These are phyloP conservation scores for Orbilia blumenaviensis DNA, from an alignment of 2,329 filamentous ascomycete species.

Conservation along the genomic window DNA sequence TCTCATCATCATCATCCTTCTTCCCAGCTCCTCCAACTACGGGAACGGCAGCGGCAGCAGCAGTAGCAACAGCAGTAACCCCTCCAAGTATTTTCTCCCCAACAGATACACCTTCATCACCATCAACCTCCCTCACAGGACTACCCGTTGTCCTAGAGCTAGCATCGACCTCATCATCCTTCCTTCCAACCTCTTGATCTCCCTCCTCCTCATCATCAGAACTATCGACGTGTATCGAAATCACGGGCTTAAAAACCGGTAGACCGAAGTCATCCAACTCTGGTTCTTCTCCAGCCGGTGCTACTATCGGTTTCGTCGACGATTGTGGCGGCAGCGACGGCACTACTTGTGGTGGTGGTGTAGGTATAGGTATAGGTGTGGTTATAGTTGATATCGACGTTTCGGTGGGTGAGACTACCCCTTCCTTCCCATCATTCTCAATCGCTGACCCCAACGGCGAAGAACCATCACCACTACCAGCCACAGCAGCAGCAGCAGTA, in stretches of 20 bases:
- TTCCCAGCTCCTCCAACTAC: background rate
- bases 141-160: conserved; percentile 49
- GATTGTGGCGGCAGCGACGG: too few species aligned
- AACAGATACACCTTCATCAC: background rate
- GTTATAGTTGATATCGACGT: conserved; percentile 58
- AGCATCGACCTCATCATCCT: conserved; percentile 28
- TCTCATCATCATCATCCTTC: background rate
- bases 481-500: conserved; percentile 50
- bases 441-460: background rate
- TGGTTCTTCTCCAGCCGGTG: conserved; percentile 6
- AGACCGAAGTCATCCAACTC: conserved; percentile 48
- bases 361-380: conserved; percentile 58
- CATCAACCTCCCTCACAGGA: conserved; percentile 28
- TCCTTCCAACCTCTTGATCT: conserved; percentile 27
- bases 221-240: conserved; percentile 39
- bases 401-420: conserved; percentile 27
- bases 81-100: conserved; percentile 19
- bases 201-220: conserved; percentile 47
- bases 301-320: too few species aligned
- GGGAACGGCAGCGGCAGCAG: background rate
- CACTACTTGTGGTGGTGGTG: conserved; percentile 53
- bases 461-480: too few species aligned
- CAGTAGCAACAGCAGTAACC: conserved; percentile 8
- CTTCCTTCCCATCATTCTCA: background rate
- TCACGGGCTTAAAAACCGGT: conserved; percentile 37